phyloP scores from a whole-genome alignment of 805 yeast species.

The Scheffersomyces ergatensis region DNA sequence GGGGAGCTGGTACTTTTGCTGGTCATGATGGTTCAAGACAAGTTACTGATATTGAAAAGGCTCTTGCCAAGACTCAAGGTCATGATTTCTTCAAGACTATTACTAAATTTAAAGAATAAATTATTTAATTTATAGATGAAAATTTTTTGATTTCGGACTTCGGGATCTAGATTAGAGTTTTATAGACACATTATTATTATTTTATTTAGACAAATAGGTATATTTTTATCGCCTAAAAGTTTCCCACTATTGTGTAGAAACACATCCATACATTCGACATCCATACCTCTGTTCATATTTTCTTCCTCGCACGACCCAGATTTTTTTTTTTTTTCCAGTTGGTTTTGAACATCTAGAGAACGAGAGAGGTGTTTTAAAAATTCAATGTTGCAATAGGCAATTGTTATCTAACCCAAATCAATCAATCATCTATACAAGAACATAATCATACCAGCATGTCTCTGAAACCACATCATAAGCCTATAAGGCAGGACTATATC shows the following conservation, averaged over 20 bases:
- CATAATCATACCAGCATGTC: conserved; percentile 20
- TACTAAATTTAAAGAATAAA: neutral
- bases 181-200: too few species aligned
- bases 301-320: neutral
- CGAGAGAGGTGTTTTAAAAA: neutral
- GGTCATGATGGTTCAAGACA: conserved; percentile 73
- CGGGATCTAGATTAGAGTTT: neutral
- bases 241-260: neutral
- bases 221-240: neutral
- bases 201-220: neutral
- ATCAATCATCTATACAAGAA: neutral
- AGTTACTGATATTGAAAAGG: conserved; percentile 60
- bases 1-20: conserved; percentile 83
- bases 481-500: conserved; percentile 68
- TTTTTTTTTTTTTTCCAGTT: neutral
- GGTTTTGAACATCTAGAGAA: neutral
- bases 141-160: neutral
- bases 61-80: conserved; percentile 66
- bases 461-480: conserved; percentile 20
- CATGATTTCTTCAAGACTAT: conserved; percentile 42
- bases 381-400: too few species aligned
- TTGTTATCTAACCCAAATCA: neutral
- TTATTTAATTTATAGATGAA: neutral
- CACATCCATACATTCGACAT: neutral
- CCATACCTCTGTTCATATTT: neutral